Evolutionary conservation across 352 stramenopile genomes (phyloP), one percentile per base, ranked within the genome.

Genomic region (Aphanomyces invadans): DNA sequence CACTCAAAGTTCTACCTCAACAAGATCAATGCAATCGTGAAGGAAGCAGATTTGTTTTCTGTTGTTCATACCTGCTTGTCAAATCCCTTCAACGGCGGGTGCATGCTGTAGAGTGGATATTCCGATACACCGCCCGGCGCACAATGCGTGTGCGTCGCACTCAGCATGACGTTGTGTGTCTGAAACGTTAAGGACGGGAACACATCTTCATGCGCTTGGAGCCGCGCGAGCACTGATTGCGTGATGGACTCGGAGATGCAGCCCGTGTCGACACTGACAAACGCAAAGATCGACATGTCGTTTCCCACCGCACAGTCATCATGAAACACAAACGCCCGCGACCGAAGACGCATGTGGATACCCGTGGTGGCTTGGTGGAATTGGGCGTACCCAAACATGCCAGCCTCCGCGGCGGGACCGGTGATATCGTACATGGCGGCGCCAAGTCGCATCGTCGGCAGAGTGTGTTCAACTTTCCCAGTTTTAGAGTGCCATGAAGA

Each of bases 81-180:
- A 0, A 80, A 79, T 9, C 85, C 85, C 1, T 81, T 81, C 44
- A 93, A 46, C 19, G 85, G 82, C 31, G 84, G 82, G 55, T 93
- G 84, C 53, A 93, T 78, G 71, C 80, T 91, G 75, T 96, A 97
- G 36, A 97, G 83, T 42, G 94, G 85, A 75, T 97, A 96, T 73
- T 97, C 88, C 10, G 92, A 92, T 26, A 97, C 88, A 0, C 92
- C 92, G 1, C 84, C 89, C 2, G 90, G 89, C 23, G 82, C 83
- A 66, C 84, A 96, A 69, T 98, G 92, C 49, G 90, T 97, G 72
- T 98, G 92, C 10, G 90, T 98, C 31, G 89, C 90, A 60, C 76
- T 95, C 54, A 97, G 74, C 75, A 89, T 87, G 51, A 97, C 75
- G 71, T 95, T 97, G 39, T 88, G 72, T 38, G 74, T 74, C 28